A percentile compares a stretch with the other conserved stretches of the same genome.
phyloP scores from a whole-genome alignment of 176 grass and related monocot species.

The Avena sativa region DNA sequence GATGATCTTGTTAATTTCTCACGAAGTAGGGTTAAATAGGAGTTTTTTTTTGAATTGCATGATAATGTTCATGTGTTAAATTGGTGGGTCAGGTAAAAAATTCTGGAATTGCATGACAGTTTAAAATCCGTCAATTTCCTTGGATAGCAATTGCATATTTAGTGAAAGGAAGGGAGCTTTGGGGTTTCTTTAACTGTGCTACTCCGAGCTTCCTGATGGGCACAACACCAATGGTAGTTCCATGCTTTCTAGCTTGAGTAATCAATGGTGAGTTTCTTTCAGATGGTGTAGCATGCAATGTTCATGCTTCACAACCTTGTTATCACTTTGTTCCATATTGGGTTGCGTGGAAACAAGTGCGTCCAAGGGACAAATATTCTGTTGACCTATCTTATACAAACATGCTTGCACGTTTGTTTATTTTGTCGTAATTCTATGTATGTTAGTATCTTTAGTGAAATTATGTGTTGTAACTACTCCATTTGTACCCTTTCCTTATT shows the following conservation, averaged over 20 bases:
- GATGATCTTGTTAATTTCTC: background rate
- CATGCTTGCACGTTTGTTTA: slow-evolving; percentile 3
- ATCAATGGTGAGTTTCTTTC: background rate
- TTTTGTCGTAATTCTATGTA: background rate
- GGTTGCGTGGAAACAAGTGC: background rate
- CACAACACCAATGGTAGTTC: background rate
- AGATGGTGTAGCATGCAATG: background rate
- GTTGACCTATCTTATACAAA: slow-evolving; percentile 5
- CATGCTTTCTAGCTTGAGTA: background rate
- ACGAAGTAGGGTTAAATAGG: background rate
- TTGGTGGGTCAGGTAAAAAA: background rate
- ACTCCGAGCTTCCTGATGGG: background rate
- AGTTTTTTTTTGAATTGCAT: background rate
- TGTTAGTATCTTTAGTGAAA: slow-evolving; percentile 1
- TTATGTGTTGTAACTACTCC: background rate
- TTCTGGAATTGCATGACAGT: background rate
- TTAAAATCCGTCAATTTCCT: background rate
- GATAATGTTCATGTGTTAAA: background rate
- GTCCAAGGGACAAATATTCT: background rate
- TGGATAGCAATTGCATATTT: background rate
- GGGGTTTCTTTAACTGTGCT: slow-evolving; percentile 25
- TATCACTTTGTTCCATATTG: background rate
- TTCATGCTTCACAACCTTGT: background rate
- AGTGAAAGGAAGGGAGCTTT: background rate
- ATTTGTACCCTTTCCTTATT: background rate